Conservation (phyloP, 2,329 filamentous ascomycete species). For the Colletotrichum noveboracense region DNA sequence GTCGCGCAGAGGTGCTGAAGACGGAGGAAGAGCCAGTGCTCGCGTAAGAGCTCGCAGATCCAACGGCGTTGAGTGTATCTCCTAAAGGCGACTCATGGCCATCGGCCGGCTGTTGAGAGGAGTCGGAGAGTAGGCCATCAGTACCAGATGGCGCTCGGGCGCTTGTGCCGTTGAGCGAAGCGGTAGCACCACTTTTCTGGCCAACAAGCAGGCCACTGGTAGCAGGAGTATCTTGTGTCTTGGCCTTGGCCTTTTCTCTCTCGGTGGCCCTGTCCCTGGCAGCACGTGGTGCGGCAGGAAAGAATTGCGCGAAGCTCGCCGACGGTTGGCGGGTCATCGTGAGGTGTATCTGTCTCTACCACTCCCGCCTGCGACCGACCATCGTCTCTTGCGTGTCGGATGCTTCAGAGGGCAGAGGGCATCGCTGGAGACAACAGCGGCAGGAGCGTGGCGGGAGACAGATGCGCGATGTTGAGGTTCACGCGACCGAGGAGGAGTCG, state of each 20-base stretch:
- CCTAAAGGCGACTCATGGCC: conserved; percentile 64
- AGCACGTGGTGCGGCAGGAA: conserved; percentile 77
- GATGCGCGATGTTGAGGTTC: conserved; percentile 33
- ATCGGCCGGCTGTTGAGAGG: conserved; percentile 48
- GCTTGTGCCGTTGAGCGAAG: conserved; percentile 20
- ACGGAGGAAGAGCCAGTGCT: conserved; percentile 72
- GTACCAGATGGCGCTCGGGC: neutral
- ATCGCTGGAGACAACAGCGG: conserved; percentile 2
- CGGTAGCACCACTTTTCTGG: conserved; percentile 29
- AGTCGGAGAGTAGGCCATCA: conserved; percentile 33
- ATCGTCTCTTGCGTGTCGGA: conserved; percentile 54
- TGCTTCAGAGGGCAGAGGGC: neutral
- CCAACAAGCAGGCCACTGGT: conserved; percentile 24
- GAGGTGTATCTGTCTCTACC: conserved; percentile 55
- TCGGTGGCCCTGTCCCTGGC: conserved; percentile 64
- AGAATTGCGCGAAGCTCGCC: conserved; percentile 87
- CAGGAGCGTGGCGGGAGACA: conserved; percentile 11
- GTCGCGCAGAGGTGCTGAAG: conserved; percentile 60
- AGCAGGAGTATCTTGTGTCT: conserved; percentile 39
- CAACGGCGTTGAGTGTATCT: conserved; percentile 73
- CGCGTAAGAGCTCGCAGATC: conserved; percentile 74
- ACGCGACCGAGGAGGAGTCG: conserved; percentile 43
- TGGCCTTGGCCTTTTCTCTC: conserved; percentile 64
- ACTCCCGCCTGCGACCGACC: conserved; percentile 58
- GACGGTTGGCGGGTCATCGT: conserved; percentile 80